Percentiles rank a stretch among this genome's conserved stretches.
Conservation (phyloP, 2,329 filamentous ascomycete genomes). For the Acrocalymma vagum region DNA sequence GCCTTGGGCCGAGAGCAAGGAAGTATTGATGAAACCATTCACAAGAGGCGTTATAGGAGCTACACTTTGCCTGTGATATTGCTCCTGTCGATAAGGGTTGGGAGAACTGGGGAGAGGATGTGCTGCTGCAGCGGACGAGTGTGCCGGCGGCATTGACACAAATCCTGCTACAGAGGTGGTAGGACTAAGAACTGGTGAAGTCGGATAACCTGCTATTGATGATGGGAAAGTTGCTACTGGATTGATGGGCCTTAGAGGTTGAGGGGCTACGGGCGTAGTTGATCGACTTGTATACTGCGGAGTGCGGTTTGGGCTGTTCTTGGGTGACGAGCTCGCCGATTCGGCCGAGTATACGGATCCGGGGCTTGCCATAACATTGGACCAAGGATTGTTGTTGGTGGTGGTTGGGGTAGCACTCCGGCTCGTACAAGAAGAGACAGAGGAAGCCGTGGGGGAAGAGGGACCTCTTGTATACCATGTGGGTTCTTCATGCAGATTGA, state of each 20-base stretch:
- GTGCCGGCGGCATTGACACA: conserved; percentile 41
- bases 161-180: conserved; percentile 43
- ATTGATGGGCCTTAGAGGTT: conserved; percentile 44
- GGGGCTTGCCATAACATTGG: conserved; percentile 43
- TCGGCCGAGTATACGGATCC: conserved; percentile 37
- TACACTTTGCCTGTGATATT: too few species aligned
- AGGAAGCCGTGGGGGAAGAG: conserved; percentile 49
- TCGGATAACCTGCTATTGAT: too few species aligned
- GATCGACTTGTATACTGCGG: conserved; percentile 49
- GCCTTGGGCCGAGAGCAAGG: conserved; percentile 44
- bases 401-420: conserved; percentile 46
- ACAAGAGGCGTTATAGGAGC: conserved; percentile 37
- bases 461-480: conserved; percentile 44
- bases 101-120: conserved; percentile 37
- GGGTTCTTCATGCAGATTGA: conserved; percentile 49
- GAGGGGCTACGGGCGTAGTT: conserved; percentile 47
- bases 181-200: conserved; percentile 45
- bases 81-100: conserved; percentile 48
- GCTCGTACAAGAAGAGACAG: conserved; percentile 47
- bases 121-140: conserved; percentile 34
- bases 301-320: conserved; percentile 44
- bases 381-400: conserved; percentile 50
- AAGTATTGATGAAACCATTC: conserved; percentile 47
- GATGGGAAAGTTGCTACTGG: too few species aligned
- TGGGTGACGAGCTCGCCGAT: conserved; percentile 42